Evolutionary conservation across 1,139 yeast species (phyloP), one percentile per base, ranked within the genome.

Genomic region (Geotrichum klebahnii): DNA sequence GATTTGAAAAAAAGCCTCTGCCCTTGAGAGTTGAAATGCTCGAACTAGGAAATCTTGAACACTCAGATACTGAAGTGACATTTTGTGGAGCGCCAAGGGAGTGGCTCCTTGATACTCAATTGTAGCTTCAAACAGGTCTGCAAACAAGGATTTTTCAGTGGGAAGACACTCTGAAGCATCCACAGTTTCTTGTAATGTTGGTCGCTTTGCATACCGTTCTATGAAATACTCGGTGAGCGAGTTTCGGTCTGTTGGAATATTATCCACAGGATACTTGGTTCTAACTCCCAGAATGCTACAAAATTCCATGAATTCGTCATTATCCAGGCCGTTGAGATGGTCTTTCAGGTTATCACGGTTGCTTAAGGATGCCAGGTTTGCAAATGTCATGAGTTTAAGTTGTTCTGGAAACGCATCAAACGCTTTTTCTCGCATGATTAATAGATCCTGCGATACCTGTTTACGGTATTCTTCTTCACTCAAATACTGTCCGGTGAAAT

Each of bases 401-500:
- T 61, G 56, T 3, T 57, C 58, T 23, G 60, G 57, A 53, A 52
- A 60, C 14, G 58, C 49, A n/a, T 54, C 50, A 38, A 53, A 55
- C 3, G 66, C 67, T 12, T 55, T 46, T n/a, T 53, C 49, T 44
- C 65, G 65, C 26, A 58, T 47, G 8, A 47, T 40, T 23, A 52
- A 57, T 2, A 69, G 45, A 0, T 44, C 50, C 1, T 44, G 40
- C 0, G 61, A 49, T 19, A 56, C 51, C 2, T 34, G 40, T 4
- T 55, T 38, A 43, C 60, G 58, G 8, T 58, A 35, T 22, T 58
- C 57, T 4, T 56, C 57, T 8, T 55, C 49, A 1, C 59, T 29
- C n/a, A 66, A 51, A 9, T 60, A 51, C 20, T 56, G 60, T 10
- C 79, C 78, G 0, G 71, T 58, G 48, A 71, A 67, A 48, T 75